Base-by-base conservation (phyloP, 306 rosid species). In the Dicorynia guianensis region DNA sequence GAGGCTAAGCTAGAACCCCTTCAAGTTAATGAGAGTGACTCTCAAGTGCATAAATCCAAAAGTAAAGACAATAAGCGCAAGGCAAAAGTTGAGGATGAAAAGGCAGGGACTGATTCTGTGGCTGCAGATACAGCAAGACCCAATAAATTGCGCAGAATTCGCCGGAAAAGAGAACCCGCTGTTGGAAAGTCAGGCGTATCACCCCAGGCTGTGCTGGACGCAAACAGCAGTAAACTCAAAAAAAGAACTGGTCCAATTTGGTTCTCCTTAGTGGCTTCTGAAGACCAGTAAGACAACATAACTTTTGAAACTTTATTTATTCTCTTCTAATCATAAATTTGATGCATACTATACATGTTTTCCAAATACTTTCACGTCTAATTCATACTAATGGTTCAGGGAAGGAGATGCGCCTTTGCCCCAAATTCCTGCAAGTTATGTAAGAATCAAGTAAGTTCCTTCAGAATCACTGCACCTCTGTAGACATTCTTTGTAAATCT, bases 181-280 rank as follows among this genome's bases (percentile, higher is more conserved):
- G 73, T 44, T 76, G 91, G 80, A 60, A 90, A 77, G 79, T 65
- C 87, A 61, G 73, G 85, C 63, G 48, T 81, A 62, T 73, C 86
- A 57, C 88, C 89, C 5, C 90, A 85, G 72, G 86, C 78, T 71
- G 75, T 85, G 74, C 72, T 87, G 55, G 88, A 84, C 39, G 82
- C 84, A 11, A 59, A 80, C 43, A 49, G 70, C 58, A 82, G 64
- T 42, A 79, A 77, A 62, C 81, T 68, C 42, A 86, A 73, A 54
- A 77, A 80, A 72, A 82, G 83, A 77, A 47, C 69, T 60, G 82
- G 85, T 49, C 93, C 96, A 47, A 69, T 93, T 65, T 93, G 97
- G 97, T 83, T 93, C 61, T 84, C 89, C 53, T 91, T 93, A 58
- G 64, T 82, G 18, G 96, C 97, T 75, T 85, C 92, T 65, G 85